Conservation (phyloP, 2,329 filamentous ascomycete species). For the Phyllosticta capitalensis region DNA sequence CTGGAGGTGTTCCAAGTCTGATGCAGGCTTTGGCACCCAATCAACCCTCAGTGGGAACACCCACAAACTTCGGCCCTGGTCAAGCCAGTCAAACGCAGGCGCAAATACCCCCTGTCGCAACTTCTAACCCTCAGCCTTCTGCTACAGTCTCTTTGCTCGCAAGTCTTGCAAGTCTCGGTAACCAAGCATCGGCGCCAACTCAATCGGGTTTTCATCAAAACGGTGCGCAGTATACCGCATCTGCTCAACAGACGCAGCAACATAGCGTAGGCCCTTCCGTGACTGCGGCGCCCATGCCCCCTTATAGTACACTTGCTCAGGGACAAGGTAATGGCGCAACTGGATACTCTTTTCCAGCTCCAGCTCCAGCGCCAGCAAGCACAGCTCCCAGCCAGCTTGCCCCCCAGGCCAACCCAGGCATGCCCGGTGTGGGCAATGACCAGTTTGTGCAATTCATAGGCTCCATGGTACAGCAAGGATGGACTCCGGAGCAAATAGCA, state of each 20-base stretch:
- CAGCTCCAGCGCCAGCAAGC: conserved; percentile 14
- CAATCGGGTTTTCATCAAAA: conserved; percentile 1
- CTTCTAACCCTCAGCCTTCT: conserved; percentile 15
- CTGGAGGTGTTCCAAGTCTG: neutral
- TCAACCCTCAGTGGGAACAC: neutral
- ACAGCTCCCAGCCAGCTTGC: conserved; percentile 10
- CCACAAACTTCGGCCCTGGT: conserved; percentile 12
- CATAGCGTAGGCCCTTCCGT: conserved; percentile 11
- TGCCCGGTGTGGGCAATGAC: conserved; percentile 13
- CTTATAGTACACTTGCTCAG: conserved; percentile 6
- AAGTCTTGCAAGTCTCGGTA: conserved; percentile 23
- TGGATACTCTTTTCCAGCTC: conserved; percentile 17
- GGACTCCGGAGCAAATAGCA: conserved; percentile 10
- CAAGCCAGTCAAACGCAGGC: conserved; percentile 20
- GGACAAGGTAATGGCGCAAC: conserved; percentile 8
- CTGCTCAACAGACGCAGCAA: conserved; percentile 8
- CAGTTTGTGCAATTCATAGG: conserved; percentile 10
- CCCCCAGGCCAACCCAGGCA: conserved; percentile 25
- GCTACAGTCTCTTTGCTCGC: conserved; percentile 25
- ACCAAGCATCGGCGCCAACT: conserved; percentile 15
- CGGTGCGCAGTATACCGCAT: conserved; percentile 2
- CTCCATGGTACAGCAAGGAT: conserved; percentile 8
- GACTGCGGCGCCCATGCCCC: conserved; percentile 9
- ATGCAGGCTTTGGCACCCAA: conserved; percentile 1
- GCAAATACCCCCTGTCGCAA: conserved; percentile 15